phyloP scores from a whole-genome alignment of 2,329 filamentous ascomycete species.

The Botryotinia narcissicola region DNA sequence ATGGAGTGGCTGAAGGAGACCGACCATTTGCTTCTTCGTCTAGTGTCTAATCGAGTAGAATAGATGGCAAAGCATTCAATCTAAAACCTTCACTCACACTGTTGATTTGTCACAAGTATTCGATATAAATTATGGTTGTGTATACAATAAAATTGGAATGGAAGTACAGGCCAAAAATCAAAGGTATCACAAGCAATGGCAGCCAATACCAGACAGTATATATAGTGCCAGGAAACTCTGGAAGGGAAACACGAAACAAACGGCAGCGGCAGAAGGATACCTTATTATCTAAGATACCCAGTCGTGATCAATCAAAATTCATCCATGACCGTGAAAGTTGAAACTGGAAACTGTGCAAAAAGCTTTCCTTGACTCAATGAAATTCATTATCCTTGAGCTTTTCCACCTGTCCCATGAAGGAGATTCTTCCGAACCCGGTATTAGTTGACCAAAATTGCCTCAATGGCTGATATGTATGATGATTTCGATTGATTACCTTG shows the following conservation, averaged over 20 bases:
- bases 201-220: not conserved
- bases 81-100: not conserved
- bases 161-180: not conserved
- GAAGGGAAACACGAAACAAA: not conserved
- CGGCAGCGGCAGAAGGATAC: not conserved
- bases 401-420: not conserved
- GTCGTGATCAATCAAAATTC: not conserved
- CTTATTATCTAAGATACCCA: too few relatives aligned
- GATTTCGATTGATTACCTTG: slow-evolving; percentile 5
- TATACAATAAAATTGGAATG: not conserved
- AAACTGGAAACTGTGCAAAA: not conserved
- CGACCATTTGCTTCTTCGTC: not conserved
- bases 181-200: not conserved
- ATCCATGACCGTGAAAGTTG: not conserved
- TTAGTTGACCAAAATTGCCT: not conserved
- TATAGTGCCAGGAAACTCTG: not conserved
- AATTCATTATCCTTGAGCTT: not conserved
- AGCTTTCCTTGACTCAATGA: not conserved
- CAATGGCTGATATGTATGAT: not conserved
- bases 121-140: not conserved
- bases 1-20: not conserved
- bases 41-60: not conserved
- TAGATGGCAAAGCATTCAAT: not conserved
- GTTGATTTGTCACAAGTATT: not conserved
- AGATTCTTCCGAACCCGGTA: not conserved